Conservation (phyloP, 2,329 filamentous ascomycete species). For the Fonsecaea pugnacius region DNA sequence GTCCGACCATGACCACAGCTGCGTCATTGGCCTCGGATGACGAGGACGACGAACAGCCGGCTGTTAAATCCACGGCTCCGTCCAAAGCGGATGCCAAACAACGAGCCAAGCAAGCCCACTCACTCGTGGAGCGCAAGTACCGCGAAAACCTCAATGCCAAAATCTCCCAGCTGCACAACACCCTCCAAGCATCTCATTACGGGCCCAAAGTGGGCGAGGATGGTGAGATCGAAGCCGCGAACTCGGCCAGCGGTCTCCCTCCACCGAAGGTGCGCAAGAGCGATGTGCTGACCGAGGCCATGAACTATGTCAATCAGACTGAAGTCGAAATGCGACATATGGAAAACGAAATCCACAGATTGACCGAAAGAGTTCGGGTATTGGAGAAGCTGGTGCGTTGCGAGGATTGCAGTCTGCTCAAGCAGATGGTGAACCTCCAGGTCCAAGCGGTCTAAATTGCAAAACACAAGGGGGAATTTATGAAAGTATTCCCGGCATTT, state of each 20-base stretch:
- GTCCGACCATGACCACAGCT: constrained; percentile 11
- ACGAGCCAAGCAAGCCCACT: constrained; percentile 37
- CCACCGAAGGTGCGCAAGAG: constrained; percentile 35
- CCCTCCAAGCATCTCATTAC: constrained; percentile 35
- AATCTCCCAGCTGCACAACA: constrained; percentile 36
- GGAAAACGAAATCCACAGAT: constrained; percentile 34
- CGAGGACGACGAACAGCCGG: constrained; percentile 21
- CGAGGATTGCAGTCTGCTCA: constrained; percentile 35
- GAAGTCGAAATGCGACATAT: constrained; percentile 38
- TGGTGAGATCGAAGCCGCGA: constrained; percentile 16
- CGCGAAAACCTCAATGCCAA: constrained; percentile 39
- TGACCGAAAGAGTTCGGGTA: constrained; percentile 32
- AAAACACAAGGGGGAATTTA: constrained; percentile 5
- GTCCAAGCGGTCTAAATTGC: constrained; percentile 26
- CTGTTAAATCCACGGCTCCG: constrained; percentile 26
- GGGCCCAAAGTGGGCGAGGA: constrained; percentile 31
- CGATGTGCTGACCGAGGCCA: constrained; percentile 37
- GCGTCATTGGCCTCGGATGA: constrained; percentile 20
- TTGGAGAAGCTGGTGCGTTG: constrained; percentile 34
- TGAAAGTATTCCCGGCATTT: not conserved
- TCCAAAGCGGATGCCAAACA: constrained; percentile 35
- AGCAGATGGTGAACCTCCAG: constrained; percentile 34
- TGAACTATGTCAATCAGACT: constrained; percentile 37
- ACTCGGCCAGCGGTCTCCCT: constrained; percentile 12
- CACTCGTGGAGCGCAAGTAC: constrained; percentile 37